Evolutionary conservation across 2,329 filamentous ascomycete species (phyloP).

Genomic region (Alternaria gansuensis): DNA sequence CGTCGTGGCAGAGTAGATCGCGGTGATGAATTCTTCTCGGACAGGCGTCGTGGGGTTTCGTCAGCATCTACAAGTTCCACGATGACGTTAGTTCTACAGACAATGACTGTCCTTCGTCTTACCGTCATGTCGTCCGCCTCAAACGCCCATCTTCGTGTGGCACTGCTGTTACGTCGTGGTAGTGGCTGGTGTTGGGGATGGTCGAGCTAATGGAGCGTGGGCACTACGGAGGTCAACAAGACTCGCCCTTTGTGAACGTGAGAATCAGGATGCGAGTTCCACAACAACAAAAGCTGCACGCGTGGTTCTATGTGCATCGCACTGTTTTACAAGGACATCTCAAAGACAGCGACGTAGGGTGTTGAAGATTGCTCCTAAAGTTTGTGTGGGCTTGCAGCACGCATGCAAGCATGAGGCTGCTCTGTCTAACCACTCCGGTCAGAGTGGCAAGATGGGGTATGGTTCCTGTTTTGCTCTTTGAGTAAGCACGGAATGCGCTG

Average conservation of each 20-base stretch:
- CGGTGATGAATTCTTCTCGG: not conserved
- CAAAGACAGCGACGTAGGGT: conserved; percentile 1
- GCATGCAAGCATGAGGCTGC: conserved; percentile 1
- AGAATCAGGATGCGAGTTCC: not conserved
- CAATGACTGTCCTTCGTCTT: not conserved
- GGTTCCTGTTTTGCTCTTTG: not conserved
- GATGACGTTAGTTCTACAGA: not conserved
- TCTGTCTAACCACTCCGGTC: not conserved
- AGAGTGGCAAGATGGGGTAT: not conserved
- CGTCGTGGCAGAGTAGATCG: not conserved
- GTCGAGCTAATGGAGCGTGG: conserved; percentile 1
- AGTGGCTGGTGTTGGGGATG: not conserved
- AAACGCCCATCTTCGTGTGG: not conserved
- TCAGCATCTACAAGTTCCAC: not conserved
- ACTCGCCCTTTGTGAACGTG: conserved; percentile 6
- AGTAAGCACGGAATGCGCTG: not conserved
- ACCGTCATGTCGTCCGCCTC: not conserved
- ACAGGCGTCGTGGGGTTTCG: not conserved
- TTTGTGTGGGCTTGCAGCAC: not conserved
- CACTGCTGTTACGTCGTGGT: conserved; percentile 1
- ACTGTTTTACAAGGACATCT: not conserved
- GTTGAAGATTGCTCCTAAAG: not conserved
- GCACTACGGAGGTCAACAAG: conserved; percentile 9
- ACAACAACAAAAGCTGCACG: not conserved
- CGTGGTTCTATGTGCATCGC: not conserved